These are phyloP conservation scores for Rhynchosporium secalis DNA, from an alignment of 2,329 filamentous ascomycete species.

Conservation along the genomic window DNA sequence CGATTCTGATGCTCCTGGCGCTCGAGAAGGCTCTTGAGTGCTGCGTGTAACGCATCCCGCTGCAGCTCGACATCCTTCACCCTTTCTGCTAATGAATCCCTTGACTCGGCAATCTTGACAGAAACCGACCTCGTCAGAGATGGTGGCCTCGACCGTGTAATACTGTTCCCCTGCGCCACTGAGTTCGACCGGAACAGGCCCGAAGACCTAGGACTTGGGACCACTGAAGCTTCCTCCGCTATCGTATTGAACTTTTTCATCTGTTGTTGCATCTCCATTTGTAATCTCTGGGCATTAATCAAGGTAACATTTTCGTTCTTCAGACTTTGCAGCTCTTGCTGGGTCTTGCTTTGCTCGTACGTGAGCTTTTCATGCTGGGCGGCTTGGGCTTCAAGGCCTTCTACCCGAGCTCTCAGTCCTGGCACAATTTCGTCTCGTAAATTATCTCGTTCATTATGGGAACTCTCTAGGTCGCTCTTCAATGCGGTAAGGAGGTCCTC, in stretches of 20 bases:
- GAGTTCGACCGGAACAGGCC: conserved; percentile 68
- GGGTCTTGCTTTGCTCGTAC: conserved; percentile 81
- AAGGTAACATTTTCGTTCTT: conserved; percentile 63
- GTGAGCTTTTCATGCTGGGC: conserved; percentile 70
- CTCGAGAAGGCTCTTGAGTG: conserved; percentile 80
- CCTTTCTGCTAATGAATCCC: conserved; percentile 72
- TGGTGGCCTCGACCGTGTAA: conserved; percentile 36
- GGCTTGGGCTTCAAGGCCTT: conserved; percentile 75
- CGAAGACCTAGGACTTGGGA: conserved; percentile 20
- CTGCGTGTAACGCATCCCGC: conserved; percentile 85
- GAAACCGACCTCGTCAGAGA: conserved; percentile 60
- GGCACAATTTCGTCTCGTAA: conserved; percentile 86
- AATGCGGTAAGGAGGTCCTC: conserved; percentile 87
- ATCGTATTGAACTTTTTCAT: conserved; percentile 58
- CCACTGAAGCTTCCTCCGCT: conserved; percentile 54
- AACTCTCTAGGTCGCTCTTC: conserved; percentile 76
- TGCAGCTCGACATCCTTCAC: conserved; percentile 93
- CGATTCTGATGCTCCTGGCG: conserved; percentile 83
- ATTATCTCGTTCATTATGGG: conserved; percentile 87
- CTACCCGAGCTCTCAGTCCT: conserved; percentile 71
- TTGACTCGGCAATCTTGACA: conserved; percentile 48
- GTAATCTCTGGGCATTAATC: conserved; percentile 48
- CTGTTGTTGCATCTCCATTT: conserved; percentile 47
- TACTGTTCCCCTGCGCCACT: conserved; percentile 47
- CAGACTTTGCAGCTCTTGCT: conserved; percentile 78